Conservation (phyloP, 768 basidiomycete species). For the Leccinum boreale region DNA sequence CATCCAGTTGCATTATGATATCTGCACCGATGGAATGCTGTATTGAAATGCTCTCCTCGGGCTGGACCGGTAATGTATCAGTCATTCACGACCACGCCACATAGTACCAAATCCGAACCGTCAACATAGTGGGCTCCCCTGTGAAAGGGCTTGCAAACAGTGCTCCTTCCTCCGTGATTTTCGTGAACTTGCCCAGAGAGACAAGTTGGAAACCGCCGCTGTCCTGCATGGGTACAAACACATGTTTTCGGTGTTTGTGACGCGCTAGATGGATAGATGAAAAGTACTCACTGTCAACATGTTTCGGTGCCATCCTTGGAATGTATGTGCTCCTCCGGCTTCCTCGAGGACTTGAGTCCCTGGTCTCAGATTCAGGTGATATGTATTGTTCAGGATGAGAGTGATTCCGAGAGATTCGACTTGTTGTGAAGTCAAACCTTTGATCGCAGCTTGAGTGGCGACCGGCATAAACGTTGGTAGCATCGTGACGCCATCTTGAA, state of each 20-base stretch:
- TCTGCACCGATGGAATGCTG: slow-evolving; percentile 91
- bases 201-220: slow-evolving; percentile 91
- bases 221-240: slow-evolving; percentile 45
- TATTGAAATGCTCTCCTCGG: slow-evolving; percentile 87
- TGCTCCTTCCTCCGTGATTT: slow-evolving; percentile 87
- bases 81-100: neutral
- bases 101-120: slow-evolving; percentile 39
- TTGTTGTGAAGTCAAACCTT: slow-evolving; percentile 84
- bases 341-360: slow-evolving; percentile 69
- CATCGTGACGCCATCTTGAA: slow-evolving; percentile 72
- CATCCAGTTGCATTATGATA: slow-evolving; percentile 94
- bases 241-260: neutral
- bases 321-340: slow-evolving; percentile 83
- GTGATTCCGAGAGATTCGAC: slow-evolving; percentile 79
- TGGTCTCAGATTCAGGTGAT: slow-evolving; percentile 85
- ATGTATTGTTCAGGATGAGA: slow-evolving; percentile 86
- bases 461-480: slow-evolving; percentile 94
- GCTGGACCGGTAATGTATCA: slow-evolving; percentile 40
- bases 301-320: slow-evolving; percentile 87
- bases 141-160: slow-evolving; percentile 82
- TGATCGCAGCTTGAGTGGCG: slow-evolving; percentile 89
- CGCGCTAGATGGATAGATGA: neutral
- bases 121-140: slow-evolving; percentile 85
- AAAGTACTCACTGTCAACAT: slow-evolving; percentile 64
- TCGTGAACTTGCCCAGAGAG: slow-evolving; percentile 78